Conservation (phyloP, 208 protist species). For the Trichomonas vaginalis region DNA sequence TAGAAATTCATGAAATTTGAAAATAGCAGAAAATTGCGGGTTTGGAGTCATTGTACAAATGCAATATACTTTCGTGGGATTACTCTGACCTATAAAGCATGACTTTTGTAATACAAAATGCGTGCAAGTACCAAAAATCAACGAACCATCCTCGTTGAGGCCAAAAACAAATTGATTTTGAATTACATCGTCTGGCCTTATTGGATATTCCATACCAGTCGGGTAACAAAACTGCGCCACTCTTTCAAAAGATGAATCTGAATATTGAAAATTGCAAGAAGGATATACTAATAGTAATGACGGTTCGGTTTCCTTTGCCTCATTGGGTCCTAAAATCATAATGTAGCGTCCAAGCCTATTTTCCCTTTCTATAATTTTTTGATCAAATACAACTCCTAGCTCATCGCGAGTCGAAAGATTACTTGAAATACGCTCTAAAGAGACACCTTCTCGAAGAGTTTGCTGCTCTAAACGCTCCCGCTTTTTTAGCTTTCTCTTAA, state of each 20-base stretch:
- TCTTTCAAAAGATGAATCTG: background rate
- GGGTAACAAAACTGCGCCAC: background rate
- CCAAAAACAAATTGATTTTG: background rate
- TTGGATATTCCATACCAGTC: background rate
- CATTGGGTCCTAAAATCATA: too few relatives aligned
- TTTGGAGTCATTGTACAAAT: background rate
- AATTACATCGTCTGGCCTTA: background rate
- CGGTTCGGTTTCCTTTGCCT: background rate
- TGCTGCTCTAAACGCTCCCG: too few relatives aligned
- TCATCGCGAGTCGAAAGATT: background rate
- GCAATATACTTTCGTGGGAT: background rate
- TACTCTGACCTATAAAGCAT: background rate
- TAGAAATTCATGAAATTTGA: background rate
- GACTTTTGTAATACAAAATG: background rate
- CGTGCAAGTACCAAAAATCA: background rate
- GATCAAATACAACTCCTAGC: background rate
- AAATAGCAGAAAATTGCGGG: background rate
- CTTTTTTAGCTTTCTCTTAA: too few relatives aligned
- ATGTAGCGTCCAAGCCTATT: too few relatives aligned
- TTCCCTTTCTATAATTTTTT: background rate
- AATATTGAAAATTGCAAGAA: background rate
- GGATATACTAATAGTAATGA: background rate
- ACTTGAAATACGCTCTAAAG: background rate
- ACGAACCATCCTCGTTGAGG: background rate
- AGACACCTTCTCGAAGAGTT: too few relatives aligned